These are phyloP conservation scores for Cladosporium sp. DNA, from an alignment of 2,329 filamentous ascomycete species.

Conservation along the genomic window DNA sequence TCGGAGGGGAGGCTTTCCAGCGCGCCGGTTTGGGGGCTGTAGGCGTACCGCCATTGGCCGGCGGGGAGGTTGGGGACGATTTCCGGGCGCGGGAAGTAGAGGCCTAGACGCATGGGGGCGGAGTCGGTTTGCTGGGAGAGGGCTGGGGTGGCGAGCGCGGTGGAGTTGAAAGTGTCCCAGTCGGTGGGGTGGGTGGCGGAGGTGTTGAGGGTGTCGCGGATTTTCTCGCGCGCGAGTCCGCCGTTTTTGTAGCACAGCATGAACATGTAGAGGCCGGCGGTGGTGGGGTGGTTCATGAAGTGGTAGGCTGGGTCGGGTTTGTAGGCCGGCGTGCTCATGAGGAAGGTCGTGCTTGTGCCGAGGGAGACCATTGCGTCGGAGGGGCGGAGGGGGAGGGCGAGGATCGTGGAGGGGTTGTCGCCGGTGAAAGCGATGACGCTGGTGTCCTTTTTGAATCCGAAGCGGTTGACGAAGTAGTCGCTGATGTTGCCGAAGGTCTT, in stretches of 20 bases:
- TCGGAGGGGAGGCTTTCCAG: constrained; percentile 37
- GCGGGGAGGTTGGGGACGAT: constrained; percentile 87
- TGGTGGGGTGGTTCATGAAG: constrained; percentile 97
- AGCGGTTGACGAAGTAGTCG: constrained; percentile 71
- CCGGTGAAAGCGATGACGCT: constrained; percentile 83
- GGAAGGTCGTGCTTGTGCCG: constrained; percentile 91
- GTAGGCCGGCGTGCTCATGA: constrained; percentile 94
- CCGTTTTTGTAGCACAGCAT: constrained; percentile 99
- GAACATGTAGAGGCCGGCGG: constrained; percentile 92
- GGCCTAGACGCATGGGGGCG: constrained; percentile 68
- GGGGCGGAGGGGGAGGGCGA: constrained; percentile 78
- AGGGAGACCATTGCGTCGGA: constrained; percentile 92
- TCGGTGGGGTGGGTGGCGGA: constrained; percentile 38
- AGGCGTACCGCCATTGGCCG: constrained; percentile 81
- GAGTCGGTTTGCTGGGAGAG: constrained; percentile 55
- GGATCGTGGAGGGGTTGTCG: constrained; percentile 93
- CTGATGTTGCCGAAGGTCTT: constrained; percentile 70
- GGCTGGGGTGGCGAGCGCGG: constrained; percentile 62
- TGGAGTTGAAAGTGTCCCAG: constrained; percentile 78
- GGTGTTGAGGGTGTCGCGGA: constrained; percentile 72
- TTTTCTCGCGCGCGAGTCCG: constrained; percentile 81
- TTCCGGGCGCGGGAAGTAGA: constrained; percentile 94
- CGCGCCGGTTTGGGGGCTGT: constrained; percentile 43
- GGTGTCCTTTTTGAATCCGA: constrained; percentile 71
- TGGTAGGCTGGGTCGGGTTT: constrained; percentile 86